Percentiles rank a stretch among this genome's conserved stretches.
These are phyloP conservation scores for Calycina marina DNA, from an alignment of 2,329 filamentous ascomycete genomes.

Conservation along the genomic window DNA sequence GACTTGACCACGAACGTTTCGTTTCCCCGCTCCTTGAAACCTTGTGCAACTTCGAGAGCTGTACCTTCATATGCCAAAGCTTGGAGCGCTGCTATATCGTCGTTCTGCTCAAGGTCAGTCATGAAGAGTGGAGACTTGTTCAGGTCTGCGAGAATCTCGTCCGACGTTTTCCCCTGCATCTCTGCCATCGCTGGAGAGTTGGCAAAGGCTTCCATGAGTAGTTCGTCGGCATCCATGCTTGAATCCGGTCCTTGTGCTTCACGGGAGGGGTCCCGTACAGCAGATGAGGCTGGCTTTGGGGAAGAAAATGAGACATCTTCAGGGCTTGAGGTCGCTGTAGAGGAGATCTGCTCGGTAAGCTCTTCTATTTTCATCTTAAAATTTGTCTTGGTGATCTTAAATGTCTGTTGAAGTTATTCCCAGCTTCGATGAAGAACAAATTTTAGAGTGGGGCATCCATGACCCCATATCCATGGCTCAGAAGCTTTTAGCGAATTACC, in stretches of 20 bases:
- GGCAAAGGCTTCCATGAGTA: constrained; percentile 7
- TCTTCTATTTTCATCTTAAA: constrained; percentile 20
- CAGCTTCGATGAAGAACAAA: too few relatives aligned
- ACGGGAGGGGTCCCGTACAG: not conserved
- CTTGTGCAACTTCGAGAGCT: constrained; percentile 62
- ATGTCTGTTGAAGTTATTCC: too few relatives aligned
- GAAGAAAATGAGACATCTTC: constrained; percentile 6
- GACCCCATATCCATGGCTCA: too few relatives aligned
- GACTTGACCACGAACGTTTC: constrained; percentile 62
- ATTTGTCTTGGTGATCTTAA: constrained; percentile 1
- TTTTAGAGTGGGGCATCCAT: too few relatives aligned
- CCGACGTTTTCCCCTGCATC: constrained; percentile 37
- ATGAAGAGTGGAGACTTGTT: constrained; percentile 81
- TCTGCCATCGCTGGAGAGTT: constrained; percentile 45
- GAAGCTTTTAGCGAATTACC: too few relatives aligned
- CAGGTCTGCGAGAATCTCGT: constrained; percentile 48
- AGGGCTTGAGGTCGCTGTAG: constrained; percentile 7
- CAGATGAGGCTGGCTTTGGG: too few relatives aligned
- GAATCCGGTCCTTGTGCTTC: not conserved
- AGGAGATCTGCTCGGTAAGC: constrained; percentile 10
- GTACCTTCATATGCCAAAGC: constrained; percentile 90
- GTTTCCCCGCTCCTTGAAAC: constrained; percentile 87
- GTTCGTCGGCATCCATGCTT: not conserved
- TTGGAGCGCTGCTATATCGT: constrained; percentile 71
- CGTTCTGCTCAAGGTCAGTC: constrained; percentile 80